phyloP scores from a whole-genome alignment of 2,329 filamentous ascomycete species.

The Dothidotthia symphoricarpi region DNA sequence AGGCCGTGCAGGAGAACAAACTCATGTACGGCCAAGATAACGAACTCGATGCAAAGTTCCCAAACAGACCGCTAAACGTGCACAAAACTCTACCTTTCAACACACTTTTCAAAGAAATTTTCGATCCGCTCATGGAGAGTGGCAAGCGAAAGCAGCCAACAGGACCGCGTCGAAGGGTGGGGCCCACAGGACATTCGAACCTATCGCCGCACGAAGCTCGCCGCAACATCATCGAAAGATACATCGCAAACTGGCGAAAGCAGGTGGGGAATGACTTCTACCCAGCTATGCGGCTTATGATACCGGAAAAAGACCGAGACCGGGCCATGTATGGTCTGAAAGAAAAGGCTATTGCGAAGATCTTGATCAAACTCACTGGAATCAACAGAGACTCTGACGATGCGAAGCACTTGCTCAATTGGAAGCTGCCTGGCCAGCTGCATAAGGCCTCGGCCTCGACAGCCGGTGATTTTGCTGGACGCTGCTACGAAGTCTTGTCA shows the following conservation, averaged over 20 bases:
- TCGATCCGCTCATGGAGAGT: slow-evolving; percentile 77
- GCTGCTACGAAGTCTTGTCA: slow-evolving; percentile 82
- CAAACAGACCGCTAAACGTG: slow-evolving; percentile 77
- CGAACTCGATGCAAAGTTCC: slow-evolving; percentile 58
- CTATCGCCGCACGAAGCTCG: slow-evolving; percentile 74
- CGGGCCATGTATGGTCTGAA: slow-evolving; percentile 92
- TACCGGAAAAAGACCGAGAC: slow-evolving; percentile 90
- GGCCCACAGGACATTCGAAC: slow-evolving; percentile 58
- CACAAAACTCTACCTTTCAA: slow-evolving; percentile 79
- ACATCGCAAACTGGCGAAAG: slow-evolving; percentile 81
- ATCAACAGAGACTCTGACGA: slow-evolving; percentile 90
- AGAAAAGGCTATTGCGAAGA: slow-evolving; percentile 83
- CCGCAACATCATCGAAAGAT: slow-evolving; percentile 77
- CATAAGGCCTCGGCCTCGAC: slow-evolving; percentile 47
- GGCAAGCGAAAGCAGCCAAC: slow-evolving; percentile 67
- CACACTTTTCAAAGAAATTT: slow-evolving; percentile 72
- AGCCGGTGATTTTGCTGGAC: slow-evolving; percentile 87
- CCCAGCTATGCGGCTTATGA: slow-evolving; percentile 84
- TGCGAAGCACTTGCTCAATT: slow-evolving; percentile 79
- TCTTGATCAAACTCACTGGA: slow-evolving; percentile 89
- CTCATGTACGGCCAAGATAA: slow-evolving; percentile 50
- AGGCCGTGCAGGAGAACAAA: slow-evolving; percentile 48
- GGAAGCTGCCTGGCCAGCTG: slow-evolving; percentile 78
- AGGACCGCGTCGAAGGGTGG: slow-evolving; percentile 57
- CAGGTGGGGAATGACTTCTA: slow-evolving; percentile 92